These are phyloP conservation scores for Leishmania guyanensis DNA, from an alignment of 208 protist genomes.

Conservation along the genomic window DNA sequence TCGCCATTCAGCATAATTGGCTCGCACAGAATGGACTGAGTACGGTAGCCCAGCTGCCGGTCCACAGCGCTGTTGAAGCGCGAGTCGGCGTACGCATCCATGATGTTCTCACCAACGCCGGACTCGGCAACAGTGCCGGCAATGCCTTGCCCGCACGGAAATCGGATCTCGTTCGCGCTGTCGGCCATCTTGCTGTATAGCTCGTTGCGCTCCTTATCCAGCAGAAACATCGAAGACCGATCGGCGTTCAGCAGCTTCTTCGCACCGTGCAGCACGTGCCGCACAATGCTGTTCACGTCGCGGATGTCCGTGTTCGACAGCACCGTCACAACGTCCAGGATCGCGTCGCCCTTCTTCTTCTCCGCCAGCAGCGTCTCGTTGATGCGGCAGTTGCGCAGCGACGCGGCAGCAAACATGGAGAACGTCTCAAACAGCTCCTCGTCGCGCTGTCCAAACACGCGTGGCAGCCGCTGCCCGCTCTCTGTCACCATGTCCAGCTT, in stretches of 20 bases:
- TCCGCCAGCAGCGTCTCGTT: conserved; percentile 64
- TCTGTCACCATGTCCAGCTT: conserved; percentile 68
- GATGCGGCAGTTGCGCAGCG: conserved; percentile 72
- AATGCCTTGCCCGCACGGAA: conserved; percentile 76
- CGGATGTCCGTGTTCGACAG: conserved; percentile 80
- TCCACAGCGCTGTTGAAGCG: conserved; percentile 83
- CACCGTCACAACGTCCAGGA: conserved; percentile 72
- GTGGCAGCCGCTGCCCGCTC: conserved; percentile 50
- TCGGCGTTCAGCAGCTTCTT: conserved; percentile 75
- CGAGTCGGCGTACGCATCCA: conserved; percentile 71
- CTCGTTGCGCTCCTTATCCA: conserved; percentile 87
- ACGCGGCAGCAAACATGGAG: conserved; percentile 71
- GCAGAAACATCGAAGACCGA: conserved; percentile 71
- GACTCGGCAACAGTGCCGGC: conserved; percentile 71
- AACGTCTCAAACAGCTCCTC: conserved; percentile 77
- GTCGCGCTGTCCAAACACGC: conserved; percentile 56
- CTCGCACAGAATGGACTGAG: conserved; percentile 78
- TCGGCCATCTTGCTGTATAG: conserved; percentile 78
- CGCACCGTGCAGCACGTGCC: conserved; percentile 68
- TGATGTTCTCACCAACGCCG: conserved; percentile 70
- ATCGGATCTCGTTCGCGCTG: conserved; percentile 75
- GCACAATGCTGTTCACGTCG: conserved; percentile 70
- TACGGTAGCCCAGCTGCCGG: conserved; percentile 78
- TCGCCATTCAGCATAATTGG: conserved; percentile 82
- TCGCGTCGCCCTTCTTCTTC: conserved; percentile 72